Conservation (phyloP, 306 rosid genomes). For the Prosopis cineraria region DNA sequence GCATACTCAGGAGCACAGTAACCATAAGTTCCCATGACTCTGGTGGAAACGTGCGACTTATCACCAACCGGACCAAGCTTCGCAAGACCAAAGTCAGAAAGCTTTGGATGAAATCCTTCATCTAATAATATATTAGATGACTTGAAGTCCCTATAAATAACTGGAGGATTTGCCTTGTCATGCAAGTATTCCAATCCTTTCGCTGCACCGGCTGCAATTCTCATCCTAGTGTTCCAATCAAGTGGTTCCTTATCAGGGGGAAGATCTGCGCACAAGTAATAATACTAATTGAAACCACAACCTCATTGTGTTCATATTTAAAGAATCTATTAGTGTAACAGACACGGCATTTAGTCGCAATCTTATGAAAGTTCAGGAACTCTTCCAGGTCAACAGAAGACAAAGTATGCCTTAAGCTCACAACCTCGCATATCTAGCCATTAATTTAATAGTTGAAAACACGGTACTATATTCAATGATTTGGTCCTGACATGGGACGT, state of each 20-base stretch:
- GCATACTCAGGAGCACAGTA: conserved; percentile 97
- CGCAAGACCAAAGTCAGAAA: conserved; percentile 95
- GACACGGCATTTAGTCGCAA: conserved; percentile 5
- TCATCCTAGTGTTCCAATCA: conserved; percentile 94
- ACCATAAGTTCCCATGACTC: conserved; percentile 96
- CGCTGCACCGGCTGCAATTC: conserved; percentile 90
- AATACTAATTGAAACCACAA: not conserved
- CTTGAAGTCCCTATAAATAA: conserved; percentile 89
- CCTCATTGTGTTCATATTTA: not conserved
- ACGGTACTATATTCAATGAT: conserved; percentile 3
- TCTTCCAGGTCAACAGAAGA: conserved; percentile 20
- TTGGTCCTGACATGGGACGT: conserved; percentile 4
- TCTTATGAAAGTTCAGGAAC: conserved; percentile 22
- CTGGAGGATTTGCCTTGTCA: conserved; percentile 92
- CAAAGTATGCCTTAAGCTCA: conserved; percentile 13
- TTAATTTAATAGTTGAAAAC: not conserved
- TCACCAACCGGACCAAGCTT: conserved; percentile 95
- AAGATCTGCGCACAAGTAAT: conserved; percentile 55
- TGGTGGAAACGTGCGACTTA: conserved; percentile 89
- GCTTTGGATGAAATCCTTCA: conserved; percentile 84
- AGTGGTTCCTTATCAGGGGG: conserved; percentile 80
- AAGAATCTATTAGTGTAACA: conserved; percentile 6
- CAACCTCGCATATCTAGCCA: conserved; percentile 9
- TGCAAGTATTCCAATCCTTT: conserved; percentile 85
- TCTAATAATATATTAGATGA: conserved; percentile 89